Percentiles rank a stretch among this genome's conserved stretches.
Conservation (phyloP, 139 green algal species). For the Closterium sp. region DNA sequence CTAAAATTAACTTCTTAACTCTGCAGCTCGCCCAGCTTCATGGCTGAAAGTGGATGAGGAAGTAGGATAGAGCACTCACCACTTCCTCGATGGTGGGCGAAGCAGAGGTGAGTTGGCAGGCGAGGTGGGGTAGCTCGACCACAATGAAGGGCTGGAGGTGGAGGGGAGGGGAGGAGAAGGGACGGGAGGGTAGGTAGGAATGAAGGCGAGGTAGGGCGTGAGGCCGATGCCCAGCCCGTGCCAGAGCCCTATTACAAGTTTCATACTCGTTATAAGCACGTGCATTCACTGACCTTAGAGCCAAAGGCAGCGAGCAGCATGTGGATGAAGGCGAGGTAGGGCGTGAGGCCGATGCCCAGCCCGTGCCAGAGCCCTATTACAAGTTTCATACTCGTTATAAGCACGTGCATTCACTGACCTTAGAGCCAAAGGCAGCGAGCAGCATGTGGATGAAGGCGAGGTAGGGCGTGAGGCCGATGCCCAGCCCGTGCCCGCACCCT, state of each 20-base stretch:
- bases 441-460: slow-evolving; percentile 26
- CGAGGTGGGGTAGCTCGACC: too few species aligned
- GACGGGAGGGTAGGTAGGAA: neutral
- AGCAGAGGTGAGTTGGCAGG: too few species aligned
- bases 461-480: slow-evolving; percentile 40
- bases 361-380: neutral
- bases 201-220: slow-evolving; percentile 38
- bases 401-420: neutral
- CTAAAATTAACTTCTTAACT: too few species aligned
- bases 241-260: too few species aligned
- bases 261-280: too few species aligned
- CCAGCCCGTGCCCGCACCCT: slow-evolving; percentile 36
- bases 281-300: too few species aligned
- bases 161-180: neutral
- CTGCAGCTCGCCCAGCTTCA: too few species aligned
- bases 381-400: too few species aligned
- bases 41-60: too few species aligned
- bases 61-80: too few species aligned
- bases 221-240: slow-evolving; percentile 36
- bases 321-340: slow-evolving; percentile 26
- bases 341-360: slow-evolving; percentile 38
- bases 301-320: neutral
- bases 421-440: neutral
- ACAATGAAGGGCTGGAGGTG: too few species aligned
- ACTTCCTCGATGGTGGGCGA: too few species aligned